These are phyloP conservation scores for Persicaria tinctoria DNA, from an alignment of 148 eudicot genomes.

Conservation along the genomic window DNA sequence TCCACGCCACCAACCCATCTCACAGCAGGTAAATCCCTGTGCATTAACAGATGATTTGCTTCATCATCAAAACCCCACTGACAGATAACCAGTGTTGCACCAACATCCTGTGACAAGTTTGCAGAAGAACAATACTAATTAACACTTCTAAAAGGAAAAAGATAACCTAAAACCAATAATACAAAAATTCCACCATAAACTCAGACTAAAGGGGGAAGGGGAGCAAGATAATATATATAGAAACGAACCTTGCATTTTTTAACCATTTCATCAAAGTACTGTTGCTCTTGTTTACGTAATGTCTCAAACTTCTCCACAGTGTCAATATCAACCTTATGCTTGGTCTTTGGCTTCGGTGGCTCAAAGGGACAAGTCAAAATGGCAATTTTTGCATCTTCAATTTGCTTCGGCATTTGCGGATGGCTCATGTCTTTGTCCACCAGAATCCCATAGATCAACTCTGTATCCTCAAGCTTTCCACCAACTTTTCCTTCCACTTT, in stretches of 20 bases:
- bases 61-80: constrained; percentile 99
- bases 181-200: not conserved
- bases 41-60: constrained; percentile 91
- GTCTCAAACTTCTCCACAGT: constrained; percentile 71
- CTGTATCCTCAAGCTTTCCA: constrained; percentile 95
- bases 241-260: constrained; percentile 77
- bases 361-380: constrained; percentile 23
- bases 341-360: constrained; percentile 99
- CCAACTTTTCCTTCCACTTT: constrained; percentile 98
- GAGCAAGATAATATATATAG: not conserved
- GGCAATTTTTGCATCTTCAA: constrained; percentile 82
- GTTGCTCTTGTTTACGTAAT: constrained; percentile 77
- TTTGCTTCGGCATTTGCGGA: constrained; percentile 96
- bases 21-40: constrained; percentile 88
- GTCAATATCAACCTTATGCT: constrained; percentile 60
- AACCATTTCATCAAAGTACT: constrained; percentile 96
- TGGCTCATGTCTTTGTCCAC: constrained; percentile 99
- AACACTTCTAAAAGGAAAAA: not conserved
- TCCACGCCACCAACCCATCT: constrained; percentile 99
- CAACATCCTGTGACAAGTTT: constrained; percentile 65
- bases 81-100: constrained; percentile 93
- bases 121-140: not conserved
- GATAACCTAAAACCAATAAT: not conserved
- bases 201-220: not conserved
- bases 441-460: constrained; percentile 84